These are phyloP conservation scores for Malus hybrid DNA, from an alignment of 331 rosid species.

Conservation along the genomic window DNA sequence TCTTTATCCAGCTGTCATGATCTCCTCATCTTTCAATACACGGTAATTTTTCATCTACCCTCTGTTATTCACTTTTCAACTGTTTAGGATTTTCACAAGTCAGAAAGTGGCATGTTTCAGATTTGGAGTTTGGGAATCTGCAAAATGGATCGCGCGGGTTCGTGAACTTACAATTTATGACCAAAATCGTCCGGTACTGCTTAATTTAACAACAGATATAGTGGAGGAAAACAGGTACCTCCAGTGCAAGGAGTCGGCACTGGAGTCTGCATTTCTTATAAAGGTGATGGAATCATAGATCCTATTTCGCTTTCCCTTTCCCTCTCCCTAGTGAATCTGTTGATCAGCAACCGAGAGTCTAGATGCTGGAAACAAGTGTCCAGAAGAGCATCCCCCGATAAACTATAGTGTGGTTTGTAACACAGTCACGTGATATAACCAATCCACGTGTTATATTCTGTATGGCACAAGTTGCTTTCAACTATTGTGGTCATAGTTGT, in stretches of 20 bases:
- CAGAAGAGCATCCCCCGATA: background rate
- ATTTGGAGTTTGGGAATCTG: slow-evolving; percentile 98
- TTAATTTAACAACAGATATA: slow-evolving; percentile 63
- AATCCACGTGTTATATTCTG: background rate
- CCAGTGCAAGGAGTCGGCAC: slow-evolving; percentile 89
- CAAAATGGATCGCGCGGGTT: slow-evolving; percentile 89
- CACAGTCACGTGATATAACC: background rate
- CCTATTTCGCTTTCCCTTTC: slow-evolving; percentile 24
- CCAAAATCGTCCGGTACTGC: slow-evolving; percentile 64
- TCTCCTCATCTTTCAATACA: slow-evolving; percentile 75
- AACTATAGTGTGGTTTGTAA: background rate
- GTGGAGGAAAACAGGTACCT: slow-evolving; percentile 91
- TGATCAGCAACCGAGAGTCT: slow-evolving; percentile 4
- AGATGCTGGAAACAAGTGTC: background rate
- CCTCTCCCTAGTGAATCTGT: background rate
- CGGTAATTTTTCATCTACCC: slow-evolving; percentile 33
- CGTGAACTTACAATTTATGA: slow-evolving; percentile 62
- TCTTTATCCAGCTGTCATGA: slow-evolving; percentile 65
- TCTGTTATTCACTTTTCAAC: background rate
- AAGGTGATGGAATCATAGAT: slow-evolving; percentile 62
- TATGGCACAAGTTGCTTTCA: background rate
- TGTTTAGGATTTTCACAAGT: background rate
- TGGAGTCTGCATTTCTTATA: slow-evolving; percentile 78
- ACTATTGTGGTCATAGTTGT: background rate
- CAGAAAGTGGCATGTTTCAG: slow-evolving; percentile 28